Conservation (phyloP, 2,329 filamentous ascomycete genomes). For the Apiospora sp. region DNA sequence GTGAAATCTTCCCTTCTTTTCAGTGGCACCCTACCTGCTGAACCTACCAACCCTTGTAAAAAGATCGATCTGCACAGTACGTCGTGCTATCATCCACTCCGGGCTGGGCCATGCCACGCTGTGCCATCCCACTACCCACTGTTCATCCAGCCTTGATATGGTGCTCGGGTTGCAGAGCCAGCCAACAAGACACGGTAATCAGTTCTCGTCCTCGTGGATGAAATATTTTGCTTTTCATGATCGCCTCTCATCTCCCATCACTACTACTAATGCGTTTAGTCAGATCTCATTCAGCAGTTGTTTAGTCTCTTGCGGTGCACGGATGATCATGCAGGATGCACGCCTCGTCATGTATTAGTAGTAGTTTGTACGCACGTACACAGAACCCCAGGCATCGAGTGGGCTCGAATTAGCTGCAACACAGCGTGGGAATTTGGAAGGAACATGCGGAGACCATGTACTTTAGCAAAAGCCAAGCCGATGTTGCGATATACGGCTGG, state of each 20-base stretch:
- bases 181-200: constrained; percentile 1
- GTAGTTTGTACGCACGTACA: too few species aligned
- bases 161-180: neutral
- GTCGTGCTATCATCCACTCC: neutral
- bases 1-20: neutral
- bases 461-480: neutral
- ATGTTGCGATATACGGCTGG: neutral
- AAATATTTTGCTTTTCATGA: neutral
- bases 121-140: neutral
- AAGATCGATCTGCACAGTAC: constrained; percentile 10
- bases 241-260: neutral
- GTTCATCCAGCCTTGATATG: neutral
- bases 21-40: neutral
- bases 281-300: constrained; percentile 1
- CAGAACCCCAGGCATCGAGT: neutral
- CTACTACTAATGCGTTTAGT: constrained; percentile 3
- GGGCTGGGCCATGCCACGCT: neutral
- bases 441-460: neutral
- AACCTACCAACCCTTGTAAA: neutral
- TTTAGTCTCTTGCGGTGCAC: neutral
- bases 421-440: neutral
- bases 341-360: neutral
- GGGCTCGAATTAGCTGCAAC: constrained; percentile 4
- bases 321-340: constrained; percentile 1
- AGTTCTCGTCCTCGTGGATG: neutral